phyloP scores from a whole-genome alignment of 2,329 filamentous ascomycete species.

The Hymenoscyphus infarciens region DNA sequence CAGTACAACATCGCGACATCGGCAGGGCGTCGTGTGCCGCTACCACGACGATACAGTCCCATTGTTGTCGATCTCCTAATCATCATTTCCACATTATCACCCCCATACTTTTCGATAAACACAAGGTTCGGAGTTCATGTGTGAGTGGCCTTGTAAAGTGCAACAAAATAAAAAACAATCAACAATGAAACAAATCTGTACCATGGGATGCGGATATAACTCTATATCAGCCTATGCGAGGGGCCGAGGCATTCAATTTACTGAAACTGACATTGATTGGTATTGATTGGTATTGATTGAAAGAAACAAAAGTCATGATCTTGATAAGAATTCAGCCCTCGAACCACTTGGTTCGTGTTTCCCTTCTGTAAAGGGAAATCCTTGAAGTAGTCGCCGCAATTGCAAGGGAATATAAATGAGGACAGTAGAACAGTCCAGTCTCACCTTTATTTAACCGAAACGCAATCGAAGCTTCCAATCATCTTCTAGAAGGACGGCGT shows the following conservation, averaged over 20 bases:
- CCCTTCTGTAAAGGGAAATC: no score
- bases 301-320: not conserved
- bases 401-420: no score
- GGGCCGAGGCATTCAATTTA: not conserved
- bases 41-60: not conserved
- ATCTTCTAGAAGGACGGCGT: slow-evolving; percentile 6
- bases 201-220: not conserved
- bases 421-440: no score
- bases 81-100: not conserved
- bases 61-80: not conserved
- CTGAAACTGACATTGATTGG: not conserved
- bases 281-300: not conserved
- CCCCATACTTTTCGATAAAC: not conserved
- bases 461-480: slow-evolving; percentile 11
- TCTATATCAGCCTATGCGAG: not conserved
- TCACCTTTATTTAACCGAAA: slow-evolving; percentile 10
- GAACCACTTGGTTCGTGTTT: no score
- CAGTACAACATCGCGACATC: no score
- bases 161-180: no score
- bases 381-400: not conserved
- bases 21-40: not conserved
- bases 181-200: not conserved
- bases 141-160: no score
- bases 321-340: not conserved
- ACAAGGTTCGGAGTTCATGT: not conserved